Conservation (phyloP, 2,329 filamentous ascomycete species). For the Alternaria metachromatica region DNA sequence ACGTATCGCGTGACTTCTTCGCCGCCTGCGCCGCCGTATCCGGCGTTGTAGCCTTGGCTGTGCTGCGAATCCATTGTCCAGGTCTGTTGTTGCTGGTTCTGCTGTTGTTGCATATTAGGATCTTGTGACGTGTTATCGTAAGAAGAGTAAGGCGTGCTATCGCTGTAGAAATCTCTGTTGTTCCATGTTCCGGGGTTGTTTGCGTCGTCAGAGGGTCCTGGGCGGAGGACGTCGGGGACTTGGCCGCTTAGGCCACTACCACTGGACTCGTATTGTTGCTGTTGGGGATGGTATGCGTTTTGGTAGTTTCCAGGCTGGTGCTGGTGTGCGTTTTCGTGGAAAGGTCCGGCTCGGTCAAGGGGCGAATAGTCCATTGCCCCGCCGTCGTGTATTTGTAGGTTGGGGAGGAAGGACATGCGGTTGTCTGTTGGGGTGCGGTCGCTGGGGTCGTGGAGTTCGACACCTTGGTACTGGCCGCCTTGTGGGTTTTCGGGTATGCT, state of each 20-base stretch:
- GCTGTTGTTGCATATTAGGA: background rate
- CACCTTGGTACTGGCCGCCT: conserved; percentile 2
- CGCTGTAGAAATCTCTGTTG: conserved; percentile 10
- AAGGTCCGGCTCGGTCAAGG: conserved; percentile 40
- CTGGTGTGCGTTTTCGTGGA: conserved; percentile 10
- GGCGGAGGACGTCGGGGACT: conserved; percentile 28
- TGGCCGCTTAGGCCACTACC: conserved; percentile 18
- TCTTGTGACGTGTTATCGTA: conserved; percentile 6
- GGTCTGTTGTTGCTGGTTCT: conserved; percentile 6
- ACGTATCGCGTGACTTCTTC: conserved; percentile 9
- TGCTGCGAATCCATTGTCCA: conserved; percentile 8
- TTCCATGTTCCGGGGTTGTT: conserved; percentile 4
- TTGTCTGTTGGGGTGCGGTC: conserved; percentile 53
- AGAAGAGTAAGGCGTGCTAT: conserved; percentile 6
- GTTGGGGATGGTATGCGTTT: conserved; percentile 21
- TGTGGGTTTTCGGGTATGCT: conserved; percentile 9
- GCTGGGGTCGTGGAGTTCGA: conserved; percentile 26
- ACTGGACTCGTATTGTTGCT: conserved; percentile 12
- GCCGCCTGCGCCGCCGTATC: conserved; percentile 10
- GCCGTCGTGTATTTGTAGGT: conserved; percentile 5
- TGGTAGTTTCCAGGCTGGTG: conserved; percentile 15
- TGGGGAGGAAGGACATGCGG: conserved; percentile 34
- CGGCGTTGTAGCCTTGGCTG: background rate
- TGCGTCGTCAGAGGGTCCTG: conserved; percentile 13
- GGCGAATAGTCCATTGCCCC: conserved; percentile 49